Evolutionary conservation across 1,284 basidiomycete species (phyloP).

Genomic region (Neolentinus lepideus): DNA sequence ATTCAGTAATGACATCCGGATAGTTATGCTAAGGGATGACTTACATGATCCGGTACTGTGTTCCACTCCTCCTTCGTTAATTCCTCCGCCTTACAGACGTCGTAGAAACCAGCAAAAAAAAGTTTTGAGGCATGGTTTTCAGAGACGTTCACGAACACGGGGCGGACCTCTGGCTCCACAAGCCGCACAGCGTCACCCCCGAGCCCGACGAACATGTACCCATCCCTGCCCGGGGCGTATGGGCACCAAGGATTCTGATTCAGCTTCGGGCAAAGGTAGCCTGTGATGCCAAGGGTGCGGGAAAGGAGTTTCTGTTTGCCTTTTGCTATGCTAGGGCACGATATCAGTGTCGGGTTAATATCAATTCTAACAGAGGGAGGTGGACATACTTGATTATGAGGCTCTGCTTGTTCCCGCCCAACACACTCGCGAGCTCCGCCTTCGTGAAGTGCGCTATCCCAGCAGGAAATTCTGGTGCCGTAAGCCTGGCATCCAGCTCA

Average conservation of each 20-base stretch:
- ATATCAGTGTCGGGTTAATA: background rate
- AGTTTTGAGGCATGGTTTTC: background rate
- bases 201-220: background rate
- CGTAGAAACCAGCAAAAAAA: background rate
- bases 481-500: background rate
- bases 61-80: background rate
- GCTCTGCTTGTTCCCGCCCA: background rate
- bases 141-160: background rate
- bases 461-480: background rate
- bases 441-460: background rate
- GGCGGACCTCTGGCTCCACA: background rate
- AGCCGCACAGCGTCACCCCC: background rate
- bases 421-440: background rate
- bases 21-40: background rate
- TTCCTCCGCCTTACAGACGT: background rate
- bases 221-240: background rate
- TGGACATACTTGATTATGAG: background rate
- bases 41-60: background rate
- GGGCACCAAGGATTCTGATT: background rate
- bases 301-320: background rate
- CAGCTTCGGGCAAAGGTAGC: background rate
- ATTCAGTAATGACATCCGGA: background rate
- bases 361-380: background rate
- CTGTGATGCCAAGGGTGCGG: background rate
- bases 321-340: background rate